Evolutionary conservation across 257 asterid species (phyloP).

Genomic region (Solanum chilense): DNA sequence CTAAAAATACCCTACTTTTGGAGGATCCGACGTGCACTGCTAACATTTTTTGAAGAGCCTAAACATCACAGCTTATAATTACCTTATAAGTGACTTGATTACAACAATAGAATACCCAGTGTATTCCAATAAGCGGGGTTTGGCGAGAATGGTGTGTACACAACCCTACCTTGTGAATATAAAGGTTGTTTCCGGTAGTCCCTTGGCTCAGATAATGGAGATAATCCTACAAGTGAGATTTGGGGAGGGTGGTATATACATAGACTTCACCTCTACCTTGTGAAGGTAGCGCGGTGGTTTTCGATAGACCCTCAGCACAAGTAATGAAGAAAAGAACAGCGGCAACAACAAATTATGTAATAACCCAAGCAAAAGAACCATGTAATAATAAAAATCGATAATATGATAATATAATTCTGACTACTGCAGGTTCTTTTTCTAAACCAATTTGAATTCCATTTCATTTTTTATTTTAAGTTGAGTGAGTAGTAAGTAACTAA

Average conservation of each 20-base stretch:
- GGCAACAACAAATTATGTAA: neutral
- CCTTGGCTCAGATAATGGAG: too few relatives aligned
- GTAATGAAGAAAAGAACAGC: neutral
- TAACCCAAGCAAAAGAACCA: neutral
- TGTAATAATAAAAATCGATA: too few relatives aligned
- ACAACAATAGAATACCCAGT: too few relatives aligned
- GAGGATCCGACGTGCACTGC: neutral
- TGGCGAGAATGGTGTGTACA: too few relatives aligned
- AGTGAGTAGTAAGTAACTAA: neutral
- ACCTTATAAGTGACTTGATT: neutral
- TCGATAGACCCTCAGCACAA: neutral
- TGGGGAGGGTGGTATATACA: neutral
- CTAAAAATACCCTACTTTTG: neutral
- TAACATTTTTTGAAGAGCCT: neutral
- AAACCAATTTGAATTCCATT: too few relatives aligned
- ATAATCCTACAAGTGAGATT: neutral
- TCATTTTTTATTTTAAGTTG: neutral
- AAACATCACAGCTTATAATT: neutral
- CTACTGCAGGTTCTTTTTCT: too few relatives aligned
- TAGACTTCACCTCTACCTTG: neutral
- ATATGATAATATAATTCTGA: too few relatives aligned
- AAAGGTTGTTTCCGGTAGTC: too few relatives aligned
- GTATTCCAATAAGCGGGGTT: too few relatives aligned
- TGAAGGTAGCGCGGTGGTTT: neutral
- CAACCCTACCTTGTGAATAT: too few relatives aligned